Base-by-base conservation (phyloP, 23 red algal species). In the Gracilaria gracilis region DNA sequence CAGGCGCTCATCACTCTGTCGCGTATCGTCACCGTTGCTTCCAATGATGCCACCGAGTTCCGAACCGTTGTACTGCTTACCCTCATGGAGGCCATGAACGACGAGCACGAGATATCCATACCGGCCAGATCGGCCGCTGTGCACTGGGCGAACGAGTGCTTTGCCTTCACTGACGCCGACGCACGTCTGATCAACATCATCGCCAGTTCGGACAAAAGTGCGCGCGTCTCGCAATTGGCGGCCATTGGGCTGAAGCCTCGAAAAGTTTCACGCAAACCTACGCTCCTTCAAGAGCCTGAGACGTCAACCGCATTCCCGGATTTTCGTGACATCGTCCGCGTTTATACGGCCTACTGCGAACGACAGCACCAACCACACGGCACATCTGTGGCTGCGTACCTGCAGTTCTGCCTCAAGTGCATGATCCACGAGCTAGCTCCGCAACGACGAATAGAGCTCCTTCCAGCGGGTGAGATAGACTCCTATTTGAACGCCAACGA, bases 121-220 rank as follows among this genome's bases (percentile, higher is more conserved):
- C 36, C 83, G 24, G 92, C 83, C 0, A 66, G 92, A 27, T 46
- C 72, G 21, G 92, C 92, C 42, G 82, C 83, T 44, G 83, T 94
- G 57, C 75, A 82, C 54, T 94, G 92, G 92, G 92, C 84, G 16
- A 92, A 92, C 42, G 89, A 84, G 31, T 92, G 89, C 39, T 92
- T 84, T 32, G n/a, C 46, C 20, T 92, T 92, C 62, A 21, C 64
- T 0, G 89, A 92, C 79, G 62, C 47, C 29, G 38, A 84, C 27
- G 89, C 89, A 9, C 57, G 89, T 19, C 39, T 92, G n/a, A 31
- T 92, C 39, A 75, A 92, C 51, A 84, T 92, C 38, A 57, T 92
- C 66, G 89, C 89, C 29, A 20, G 34, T 21, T 24, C 79, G 21
- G 89, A 92, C 81, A 51, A 6, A 8, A 77, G 72, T 42, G 39